Evolutionary conservation across 768 basidiomycete species (phyloP).

Genomic region (Psilocybe subaeruginosa): DNA sequence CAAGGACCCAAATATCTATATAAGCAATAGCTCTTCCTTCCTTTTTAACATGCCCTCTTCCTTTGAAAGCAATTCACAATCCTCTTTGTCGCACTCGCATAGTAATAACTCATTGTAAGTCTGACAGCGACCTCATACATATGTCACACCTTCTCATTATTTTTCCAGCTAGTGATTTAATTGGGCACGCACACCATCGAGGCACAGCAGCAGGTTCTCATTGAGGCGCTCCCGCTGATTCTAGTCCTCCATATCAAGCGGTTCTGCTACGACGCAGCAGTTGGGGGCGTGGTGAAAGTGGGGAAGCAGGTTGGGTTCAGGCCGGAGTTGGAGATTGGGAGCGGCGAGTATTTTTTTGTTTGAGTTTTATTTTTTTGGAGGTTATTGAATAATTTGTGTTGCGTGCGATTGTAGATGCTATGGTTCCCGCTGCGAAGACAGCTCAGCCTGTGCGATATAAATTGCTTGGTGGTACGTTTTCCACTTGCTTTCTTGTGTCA

Average conservation of each 20-base stretch:
- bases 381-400: not conserved
- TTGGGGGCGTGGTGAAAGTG: constrained; percentile 83
- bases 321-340: constrained; percentile 75
- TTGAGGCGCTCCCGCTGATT: constrained; percentile 83
- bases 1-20: too few relatives aligned
- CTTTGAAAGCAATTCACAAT: too few relatives aligned
- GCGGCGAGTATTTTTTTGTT: constrained; percentile 45
- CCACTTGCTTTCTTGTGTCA: not conserved
- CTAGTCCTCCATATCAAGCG: constrained; percentile 92
- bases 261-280: constrained; percentile 81
- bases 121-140: too few relatives aligned
- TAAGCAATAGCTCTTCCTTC: too few relatives aligned
- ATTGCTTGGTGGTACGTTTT: constrained; percentile 75
- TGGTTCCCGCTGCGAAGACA: constrained; percentile 53
- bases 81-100: too few relatives aligned
- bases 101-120: too few relatives aligned
- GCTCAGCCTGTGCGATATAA: constrained; percentile 63
- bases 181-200: constrained; percentile 63
- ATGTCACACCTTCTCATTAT: too few relatives aligned
- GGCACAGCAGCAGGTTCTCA: constrained; percentile 62
- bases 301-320: constrained; percentile 81
- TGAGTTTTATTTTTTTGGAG: not conserved
- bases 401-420: constrained; percentile 47
- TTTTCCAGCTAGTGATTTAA: too few relatives aligned
- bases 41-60: too few relatives aligned